Base-by-base conservation (phyloP, 2,329 filamentous ascomycete species). In the Fusarium sp. region DNA sequence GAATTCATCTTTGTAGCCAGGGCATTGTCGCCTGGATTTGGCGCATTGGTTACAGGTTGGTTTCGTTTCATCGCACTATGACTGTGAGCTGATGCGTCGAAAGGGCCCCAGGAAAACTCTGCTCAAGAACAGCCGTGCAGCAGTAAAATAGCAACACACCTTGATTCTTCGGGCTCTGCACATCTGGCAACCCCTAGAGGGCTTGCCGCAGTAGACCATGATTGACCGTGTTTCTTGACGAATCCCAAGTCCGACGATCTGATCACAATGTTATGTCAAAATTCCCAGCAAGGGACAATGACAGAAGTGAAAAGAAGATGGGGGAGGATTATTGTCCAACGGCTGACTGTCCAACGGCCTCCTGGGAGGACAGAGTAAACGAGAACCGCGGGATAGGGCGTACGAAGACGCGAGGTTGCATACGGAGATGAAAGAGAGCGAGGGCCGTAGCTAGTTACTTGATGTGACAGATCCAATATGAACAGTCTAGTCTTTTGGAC, bases 121-220 rank as follows among this genome's bases (percentile, higher is more conserved):
- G 32, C 36, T 30, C 42, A 30, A 32, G 28, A 28, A 47, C 36
- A 28, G n/a, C 20, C 44, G 26, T 38, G 26, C 26, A 61, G 62
- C 36, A 36, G n/a, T 44, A 60, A 15, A 38, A 39, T 48, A 36
- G 30, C 51, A 56, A 74, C 85, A 72, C 85, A 92, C 92, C 88
- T 94, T 94, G 79, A 94, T 94, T 76, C 92, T 87, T 73, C 92
- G 87, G 41, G 88, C 92, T 80, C 92, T 89, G 80, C 92, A 94
- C 89, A 92, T 93, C 83, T 93, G 91, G 78, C 92, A 94, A 77
- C 91, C 92, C 83, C 86, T 84, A 2, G 90, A 92, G 78, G 90
- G 89, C 82, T 90, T 91, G 47, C 90, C 90, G 70, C 88, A 90
- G 76, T 91, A 92, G 18, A 91, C 90, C 90, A 91, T 92, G 73